A percentile compares a stretch with the other conserved stretches of the same genome.
Conservation (phyloP, 176 grass and related monocot species). For the Lolium multiflorum region DNA sequence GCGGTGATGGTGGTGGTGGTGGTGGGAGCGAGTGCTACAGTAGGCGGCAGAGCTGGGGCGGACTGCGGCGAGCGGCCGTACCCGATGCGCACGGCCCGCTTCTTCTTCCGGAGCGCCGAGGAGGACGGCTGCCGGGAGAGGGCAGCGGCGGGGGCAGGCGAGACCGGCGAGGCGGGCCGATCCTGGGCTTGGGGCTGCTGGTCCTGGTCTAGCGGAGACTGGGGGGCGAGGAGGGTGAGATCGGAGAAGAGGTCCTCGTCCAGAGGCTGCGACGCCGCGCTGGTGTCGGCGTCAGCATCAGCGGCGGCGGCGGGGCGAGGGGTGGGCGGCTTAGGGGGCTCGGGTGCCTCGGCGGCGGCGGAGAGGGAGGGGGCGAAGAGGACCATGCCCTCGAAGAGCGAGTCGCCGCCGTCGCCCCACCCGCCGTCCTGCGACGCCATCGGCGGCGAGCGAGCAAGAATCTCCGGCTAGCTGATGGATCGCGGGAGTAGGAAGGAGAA, state of each 20-base stretch:
- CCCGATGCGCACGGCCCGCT: conserved; percentile 89
- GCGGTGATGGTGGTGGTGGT: background rate
- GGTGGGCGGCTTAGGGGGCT: conserved; percentile 27
- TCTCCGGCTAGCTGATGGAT: conserved; percentile 10
- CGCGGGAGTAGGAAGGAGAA: background rate
- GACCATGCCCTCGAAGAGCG: conserved; percentile 97
- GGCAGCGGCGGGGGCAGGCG: background rate
- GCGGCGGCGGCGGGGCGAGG: conserved; percentile 2
- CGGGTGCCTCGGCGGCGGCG: conserved; percentile 30
- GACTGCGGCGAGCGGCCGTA: conserved; percentile 69
- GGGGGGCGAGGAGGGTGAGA: conserved; percentile 74
- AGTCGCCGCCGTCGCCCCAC: conserved; percentile 55
- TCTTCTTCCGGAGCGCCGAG: conserved; percentile 86
- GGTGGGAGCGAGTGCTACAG: background rate
- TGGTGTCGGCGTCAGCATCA: background rate
- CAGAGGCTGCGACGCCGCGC: conserved; percentile 46
- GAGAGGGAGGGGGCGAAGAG: conserved; percentile 64
- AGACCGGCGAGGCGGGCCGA: conserved; percentile 7
- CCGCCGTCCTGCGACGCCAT: conserved; percentile 63
- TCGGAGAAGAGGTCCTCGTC: conserved; percentile 98
- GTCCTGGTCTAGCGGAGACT: conserved; percentile 33
- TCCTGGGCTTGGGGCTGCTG: conserved; percentile 1
- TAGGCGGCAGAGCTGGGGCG: conserved; percentile 8
- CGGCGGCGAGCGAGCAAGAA: conserved; percentile 14
- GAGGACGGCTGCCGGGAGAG: conserved; percentile 43